Conservation (phyloP, 164 flowering plant genomes). For the Magnolia kwangsiensis region DNA sequence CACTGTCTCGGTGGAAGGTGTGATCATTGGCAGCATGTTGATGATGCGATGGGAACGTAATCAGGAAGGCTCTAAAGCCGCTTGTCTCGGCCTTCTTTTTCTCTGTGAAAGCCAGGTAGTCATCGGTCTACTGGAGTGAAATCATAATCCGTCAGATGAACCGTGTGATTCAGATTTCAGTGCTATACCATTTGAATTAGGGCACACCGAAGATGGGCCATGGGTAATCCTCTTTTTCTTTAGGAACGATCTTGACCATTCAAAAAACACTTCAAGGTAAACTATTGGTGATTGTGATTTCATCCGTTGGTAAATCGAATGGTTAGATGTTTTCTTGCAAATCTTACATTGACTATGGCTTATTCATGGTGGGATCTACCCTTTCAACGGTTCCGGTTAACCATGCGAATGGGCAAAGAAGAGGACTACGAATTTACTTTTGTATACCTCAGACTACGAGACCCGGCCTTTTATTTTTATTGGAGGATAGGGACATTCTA, state of each 20-base stretch:
- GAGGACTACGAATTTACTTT: no score
- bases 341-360: no score
- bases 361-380: no score
- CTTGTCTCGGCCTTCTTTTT: not conserved
- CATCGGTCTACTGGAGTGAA: not conserved
- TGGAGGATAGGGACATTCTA: no score
- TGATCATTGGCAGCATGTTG: slow-evolving; percentile 14
- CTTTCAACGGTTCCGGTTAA: no score
- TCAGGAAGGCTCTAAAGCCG: slow-evolving; percentile 4
- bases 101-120: not conserved
- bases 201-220: not conserved
- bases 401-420: no score
- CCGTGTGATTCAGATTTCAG: not conserved
- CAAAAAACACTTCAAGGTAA: not conserved
- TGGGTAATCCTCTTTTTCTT: not conserved
- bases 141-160: not conserved
- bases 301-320: no score
- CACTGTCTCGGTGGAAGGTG: slow-evolving; percentile 5
- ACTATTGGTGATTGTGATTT: not conserved
- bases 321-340: no score
- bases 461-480: no score
- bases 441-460: no score
- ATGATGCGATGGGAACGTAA: slow-evolving; percentile 15
- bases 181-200: not conserved
- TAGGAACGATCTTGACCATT: not conserved